Conservation (phyloP, 2,329 filamentous ascomycete genomes). For the Colletotrichum lupini region DNA sequence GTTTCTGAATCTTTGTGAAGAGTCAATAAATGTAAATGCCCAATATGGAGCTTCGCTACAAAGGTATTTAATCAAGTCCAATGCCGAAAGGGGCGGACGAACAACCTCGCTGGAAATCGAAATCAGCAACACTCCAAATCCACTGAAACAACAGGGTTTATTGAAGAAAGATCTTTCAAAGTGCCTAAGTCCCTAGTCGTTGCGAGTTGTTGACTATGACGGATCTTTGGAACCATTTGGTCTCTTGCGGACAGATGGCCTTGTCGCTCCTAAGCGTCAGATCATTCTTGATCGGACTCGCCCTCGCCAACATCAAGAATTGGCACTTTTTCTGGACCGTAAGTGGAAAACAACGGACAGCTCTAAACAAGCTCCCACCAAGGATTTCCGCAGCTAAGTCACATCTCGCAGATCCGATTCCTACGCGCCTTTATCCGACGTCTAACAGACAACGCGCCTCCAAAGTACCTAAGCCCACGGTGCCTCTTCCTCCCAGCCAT, state of each 20-base stretch:
- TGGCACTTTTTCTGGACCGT: slow-evolving; percentile 23
- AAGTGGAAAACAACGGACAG: background rate
- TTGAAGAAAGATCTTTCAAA: no score
- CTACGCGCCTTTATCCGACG: slow-evolving; percentile 48
- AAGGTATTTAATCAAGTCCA: no score
- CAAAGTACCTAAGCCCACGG: slow-evolving; percentile 40
- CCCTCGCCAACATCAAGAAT: slow-evolving; percentile 19
- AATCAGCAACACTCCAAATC: no score
- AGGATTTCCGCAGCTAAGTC: rapidly evolving
- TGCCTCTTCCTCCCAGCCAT: slow-evolving; percentile 57
- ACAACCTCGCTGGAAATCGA: no score
- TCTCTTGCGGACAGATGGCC: background rate
- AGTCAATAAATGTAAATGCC: no score
- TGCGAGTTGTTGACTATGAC: background rate
- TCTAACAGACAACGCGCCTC: slow-evolving; percentile 34
- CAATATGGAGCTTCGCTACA: no score
- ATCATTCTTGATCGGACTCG: background rate
- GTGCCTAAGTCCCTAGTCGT: no score
- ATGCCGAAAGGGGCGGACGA: no score
- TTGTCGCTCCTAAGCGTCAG: background rate
- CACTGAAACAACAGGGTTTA: no score
- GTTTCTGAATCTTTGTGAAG: background rate
- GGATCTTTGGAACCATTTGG: background rate
- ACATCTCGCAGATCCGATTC: slow-evolving; percentile 42
- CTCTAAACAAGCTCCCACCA: no score